These are phyloP conservation scores for Narthecium ossifragum DNA, from an alignment of 106 monocot genomes.

Conservation along the genomic window DNA sequence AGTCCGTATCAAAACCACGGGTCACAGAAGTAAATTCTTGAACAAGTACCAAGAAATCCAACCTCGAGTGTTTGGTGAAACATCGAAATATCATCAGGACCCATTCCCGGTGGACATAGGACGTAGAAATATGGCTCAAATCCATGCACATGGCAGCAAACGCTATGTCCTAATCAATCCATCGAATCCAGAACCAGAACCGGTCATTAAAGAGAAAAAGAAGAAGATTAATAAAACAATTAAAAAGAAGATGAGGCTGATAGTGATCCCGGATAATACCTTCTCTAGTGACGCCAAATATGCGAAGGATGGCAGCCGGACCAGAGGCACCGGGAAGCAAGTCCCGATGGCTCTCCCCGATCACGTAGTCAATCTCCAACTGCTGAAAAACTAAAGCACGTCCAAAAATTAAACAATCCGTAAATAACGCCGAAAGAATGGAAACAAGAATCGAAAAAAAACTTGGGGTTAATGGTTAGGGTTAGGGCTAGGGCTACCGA, in stretches of 20 bases:
- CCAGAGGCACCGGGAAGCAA: slow-evolving; percentile 64
- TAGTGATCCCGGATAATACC: slow-evolving; percentile 28
- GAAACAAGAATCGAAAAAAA: not conserved
- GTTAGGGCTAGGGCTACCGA: slow-evolving; percentile 32
- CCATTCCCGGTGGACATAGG: slow-evolving; percentile 76
- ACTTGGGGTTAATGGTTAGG: too few species aligned
- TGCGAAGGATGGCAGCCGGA: slow-evolving; percentile 83
- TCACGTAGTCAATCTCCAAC: slow-evolving; percentile 95
- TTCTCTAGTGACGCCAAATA: slow-evolving; percentile 95
- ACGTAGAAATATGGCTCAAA: slow-evolving; percentile 99
- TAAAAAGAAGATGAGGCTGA: too few species aligned
- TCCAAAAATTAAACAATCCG: not conserved
- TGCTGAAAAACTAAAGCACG: slow-evolving; percentile 84
- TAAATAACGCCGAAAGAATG: too few species aligned
- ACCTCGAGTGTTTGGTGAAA: slow-evolving; percentile 93
- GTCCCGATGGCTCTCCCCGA: slow-evolving; percentile 72
- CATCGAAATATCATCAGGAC: slow-evolving; percentile 75
- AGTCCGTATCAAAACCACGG: too few species aligned
- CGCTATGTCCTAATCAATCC: slow-evolving; percentile 64
- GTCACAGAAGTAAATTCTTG: not conserved
- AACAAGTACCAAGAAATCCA: not conserved
- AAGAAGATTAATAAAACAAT: too few species aligned
- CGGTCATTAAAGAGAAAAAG: too few species aligned
- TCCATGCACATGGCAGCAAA: slow-evolving; percentile 92
- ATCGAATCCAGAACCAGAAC: not conserved